Evolutionary conservation across 1,284 basidiomycete species (phyloP).

Genomic region (Papiliotrema laurentii): DNA sequence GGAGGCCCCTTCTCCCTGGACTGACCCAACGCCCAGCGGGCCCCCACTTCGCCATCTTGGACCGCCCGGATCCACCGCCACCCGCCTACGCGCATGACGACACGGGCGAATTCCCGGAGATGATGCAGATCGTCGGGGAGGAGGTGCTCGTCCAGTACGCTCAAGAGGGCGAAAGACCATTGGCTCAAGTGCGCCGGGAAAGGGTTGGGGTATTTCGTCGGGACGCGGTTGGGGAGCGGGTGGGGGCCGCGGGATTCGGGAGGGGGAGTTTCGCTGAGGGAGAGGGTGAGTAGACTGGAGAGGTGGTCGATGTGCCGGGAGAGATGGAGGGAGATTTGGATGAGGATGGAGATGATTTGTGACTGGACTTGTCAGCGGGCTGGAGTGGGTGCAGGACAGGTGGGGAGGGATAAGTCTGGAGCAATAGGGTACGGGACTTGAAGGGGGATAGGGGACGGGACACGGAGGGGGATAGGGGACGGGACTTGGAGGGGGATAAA

Average conservation of each 20-base stretch:
- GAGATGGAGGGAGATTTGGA: conserved; percentile 20
- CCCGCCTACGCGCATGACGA: conserved; percentile 59
- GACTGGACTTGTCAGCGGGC: conserved; percentile 9
- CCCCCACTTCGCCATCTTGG: conserved; percentile 14
- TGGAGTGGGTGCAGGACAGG: too few relatives aligned
- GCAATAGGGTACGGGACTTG: not conserved
- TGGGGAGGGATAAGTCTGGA: too few relatives aligned
- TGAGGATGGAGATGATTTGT: conserved; percentile 20
- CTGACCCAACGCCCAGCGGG: conserved; percentile 5
- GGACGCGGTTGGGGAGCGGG: too few relatives aligned
- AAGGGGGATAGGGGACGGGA: not conserved
- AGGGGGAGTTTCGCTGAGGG: too few relatives aligned
- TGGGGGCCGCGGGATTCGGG: too few relatives aligned
- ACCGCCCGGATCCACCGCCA: conserved; percentile 32
- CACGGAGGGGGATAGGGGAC: not conserved
- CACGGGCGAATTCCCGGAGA: conserved; percentile 71
- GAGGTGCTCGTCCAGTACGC: conserved; percentile 66
- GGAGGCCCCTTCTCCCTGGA: not conserved
- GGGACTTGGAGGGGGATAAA: not conserved
- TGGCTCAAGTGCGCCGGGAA: conserved; percentile 64
- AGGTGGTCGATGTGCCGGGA: not conserved
- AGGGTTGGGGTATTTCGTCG: conserved; percentile 15
- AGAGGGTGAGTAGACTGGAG: conserved; percentile 7
- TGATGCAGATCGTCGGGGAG: conserved; percentile 72
- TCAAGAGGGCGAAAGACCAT: conserved; percentile 79